phyloP scores from a whole-genome alignment of 2,329 filamentous ascomycete species.

The Fusarium sororula region DNA sequence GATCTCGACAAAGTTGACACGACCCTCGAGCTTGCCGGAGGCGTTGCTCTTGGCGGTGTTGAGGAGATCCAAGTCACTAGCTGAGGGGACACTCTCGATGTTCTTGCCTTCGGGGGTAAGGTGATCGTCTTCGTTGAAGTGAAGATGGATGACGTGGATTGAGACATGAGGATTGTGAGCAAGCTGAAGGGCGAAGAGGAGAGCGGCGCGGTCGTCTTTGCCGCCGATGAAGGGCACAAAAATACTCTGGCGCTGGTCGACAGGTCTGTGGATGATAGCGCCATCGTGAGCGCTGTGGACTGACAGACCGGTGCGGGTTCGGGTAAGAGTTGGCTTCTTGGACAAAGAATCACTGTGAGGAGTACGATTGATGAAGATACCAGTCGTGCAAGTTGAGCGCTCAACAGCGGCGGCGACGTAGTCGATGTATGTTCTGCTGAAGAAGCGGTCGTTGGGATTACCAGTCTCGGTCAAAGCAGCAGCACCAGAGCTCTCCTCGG shows the following conservation, averaged over 20 bases:
- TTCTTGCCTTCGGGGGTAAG: slow-evolving; percentile 6
- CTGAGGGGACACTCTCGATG: slow-evolving; percentile 14
- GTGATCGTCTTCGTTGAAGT: slow-evolving; percentile 34
- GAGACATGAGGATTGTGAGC: slow-evolving; percentile 82
- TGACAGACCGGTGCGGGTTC: slow-evolving; percentile 35
- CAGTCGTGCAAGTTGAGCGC: slow-evolving; percentile 78
- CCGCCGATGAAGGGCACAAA: slow-evolving; percentile 90
- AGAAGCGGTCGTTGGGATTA: slow-evolving; percentile 39
- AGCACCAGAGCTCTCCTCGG: slow-evolving; percentile 58
- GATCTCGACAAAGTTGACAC: slow-evolving; percentile 36
- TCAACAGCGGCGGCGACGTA: slow-evolving; percentile 78
- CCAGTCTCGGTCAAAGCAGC: slow-evolving; percentile 23
- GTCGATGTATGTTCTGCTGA: slow-evolving; percentile 65
- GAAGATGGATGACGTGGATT: slow-evolving; percentile 72
- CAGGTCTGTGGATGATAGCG: slow-evolving; percentile 60
- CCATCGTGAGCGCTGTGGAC: slow-evolving; percentile 59
- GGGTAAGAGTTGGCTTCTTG: slow-evolving; percentile 60
- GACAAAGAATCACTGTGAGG: slow-evolving; percentile 43
- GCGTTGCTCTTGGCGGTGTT: slow-evolving; percentile 36
- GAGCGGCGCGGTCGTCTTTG: slow-evolving; percentile 79
- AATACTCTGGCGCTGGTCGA: slow-evolving; percentile 80
- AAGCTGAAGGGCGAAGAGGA: slow-evolving; percentile 85
- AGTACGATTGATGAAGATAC: slow-evolving; percentile 58
- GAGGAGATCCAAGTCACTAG: slow-evolving; percentile 44
- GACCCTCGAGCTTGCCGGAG: slow-evolving; percentile 22